phyloP scores from a whole-genome alignment of 1,284 basidiomycete genomes.

The Volvariella surrecta region DNA sequence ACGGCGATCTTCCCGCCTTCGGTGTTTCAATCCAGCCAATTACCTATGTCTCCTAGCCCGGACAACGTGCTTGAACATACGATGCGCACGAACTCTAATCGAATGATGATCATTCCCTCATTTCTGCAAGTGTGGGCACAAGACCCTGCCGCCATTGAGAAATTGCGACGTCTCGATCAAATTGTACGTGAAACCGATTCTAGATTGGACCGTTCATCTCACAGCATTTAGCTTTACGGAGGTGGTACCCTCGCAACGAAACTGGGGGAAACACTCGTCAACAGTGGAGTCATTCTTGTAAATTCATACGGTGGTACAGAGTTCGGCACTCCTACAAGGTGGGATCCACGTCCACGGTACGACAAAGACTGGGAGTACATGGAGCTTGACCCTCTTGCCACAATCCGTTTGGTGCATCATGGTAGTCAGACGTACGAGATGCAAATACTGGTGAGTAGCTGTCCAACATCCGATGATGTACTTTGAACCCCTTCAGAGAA shows the following conservation, averaged over 20 bases:
- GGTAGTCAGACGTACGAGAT: slow-evolving; percentile 22
- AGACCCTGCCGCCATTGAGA: slow-evolving; percentile 17
- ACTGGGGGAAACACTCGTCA: slow-evolving; percentile 18
- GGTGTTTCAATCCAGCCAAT: slow-evolving; percentile 13
- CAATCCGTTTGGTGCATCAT: slow-evolving; percentile 20
- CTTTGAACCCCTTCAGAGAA: slow-evolving; percentile 13
- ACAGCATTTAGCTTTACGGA: slow-evolving; percentile 14
- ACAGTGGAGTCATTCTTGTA: slow-evolving; percentile 18
- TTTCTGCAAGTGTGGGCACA: slow-evolving; percentile 27
- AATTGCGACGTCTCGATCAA: slow-evolving; percentile 19
- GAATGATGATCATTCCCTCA: slow-evolving; percentile 23
- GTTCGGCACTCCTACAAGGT: slow-evolving; percentile 13
- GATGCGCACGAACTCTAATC: slow-evolving; percentile 17
- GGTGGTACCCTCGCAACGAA: slow-evolving; percentile 20
- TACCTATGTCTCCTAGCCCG: slow-evolving; percentile 20
- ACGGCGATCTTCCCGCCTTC: slow-evolving; percentile 22
- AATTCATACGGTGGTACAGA: slow-evolving; percentile 25
- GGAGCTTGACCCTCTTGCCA: slow-evolving; percentile 13
- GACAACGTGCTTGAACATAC: slow-evolving; percentile 24
- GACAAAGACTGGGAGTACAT: slow-evolving; percentile 21
- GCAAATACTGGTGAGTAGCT: slow-evolving; percentile 18
- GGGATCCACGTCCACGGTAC: slow-evolving; percentile 8
- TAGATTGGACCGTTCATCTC: not conserved
- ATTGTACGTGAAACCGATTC: slow-evolving; percentile 17
- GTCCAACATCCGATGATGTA: not conserved